A percentile compares a stretch with the other conserved stretches of the same genome.
phyloP scores from a whole-genome alignment of 306 rosid genomes.

The Citrullus colocynthis region DNA sequence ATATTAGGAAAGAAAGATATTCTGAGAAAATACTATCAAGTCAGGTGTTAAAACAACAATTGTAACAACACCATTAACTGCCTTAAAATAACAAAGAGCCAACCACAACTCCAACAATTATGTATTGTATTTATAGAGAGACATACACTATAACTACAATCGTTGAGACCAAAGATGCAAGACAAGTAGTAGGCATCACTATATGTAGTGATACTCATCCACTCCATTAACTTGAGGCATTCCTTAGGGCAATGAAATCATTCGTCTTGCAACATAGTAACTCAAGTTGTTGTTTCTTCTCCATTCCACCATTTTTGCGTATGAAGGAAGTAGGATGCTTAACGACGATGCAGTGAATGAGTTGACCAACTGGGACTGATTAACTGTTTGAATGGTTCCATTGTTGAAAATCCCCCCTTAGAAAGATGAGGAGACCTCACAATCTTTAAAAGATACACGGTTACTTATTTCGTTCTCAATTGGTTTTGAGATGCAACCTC shows the following conservation, averaged over 20 bases:
- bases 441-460: no score
- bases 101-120: no score
- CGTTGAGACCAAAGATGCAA: not conserved
- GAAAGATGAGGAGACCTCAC: no score
- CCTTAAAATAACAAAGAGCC: no score
- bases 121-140: slow-evolving; percentile 11
- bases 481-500: no score
- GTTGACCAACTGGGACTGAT: slow-evolving; percentile 26
- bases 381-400: slow-evolving; percentile 67
- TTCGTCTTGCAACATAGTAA: no score
- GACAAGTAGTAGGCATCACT: slow-evolving; percentile 22
- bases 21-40: no score
- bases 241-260: slow-evolving; percentile 21
- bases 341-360: slow-evolving; percentile 64
- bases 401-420: no score
- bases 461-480: no score
- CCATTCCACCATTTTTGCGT: slow-evolving; percentile 61
- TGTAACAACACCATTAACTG: no score
- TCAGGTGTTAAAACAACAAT: no score
- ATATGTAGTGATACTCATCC: slow-evolving; percentile 65
- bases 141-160: slow-evolving; percentile 23
- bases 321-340: slow-evolving; percentile 67
- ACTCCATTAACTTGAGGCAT: slow-evolving; percentile 76
- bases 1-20: no score
- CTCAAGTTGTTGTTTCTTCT: slow-evolving; percentile 58